Base-by-base conservation (phyloP, 2,329 filamentous ascomycete species). In the Penicillium glabrum region DNA sequence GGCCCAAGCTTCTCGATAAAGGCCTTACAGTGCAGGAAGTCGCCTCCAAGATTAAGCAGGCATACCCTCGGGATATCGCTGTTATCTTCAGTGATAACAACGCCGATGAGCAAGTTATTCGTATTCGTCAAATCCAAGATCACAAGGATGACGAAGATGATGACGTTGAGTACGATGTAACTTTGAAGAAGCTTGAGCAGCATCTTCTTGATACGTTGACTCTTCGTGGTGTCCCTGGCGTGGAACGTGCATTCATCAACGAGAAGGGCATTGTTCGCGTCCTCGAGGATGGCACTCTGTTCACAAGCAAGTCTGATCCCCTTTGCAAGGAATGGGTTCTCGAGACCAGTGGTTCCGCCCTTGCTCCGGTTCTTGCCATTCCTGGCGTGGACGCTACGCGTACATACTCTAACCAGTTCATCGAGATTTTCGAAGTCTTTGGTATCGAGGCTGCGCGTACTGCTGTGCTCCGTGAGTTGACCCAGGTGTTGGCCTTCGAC, bases 41-140 rank as follows among this genome's bases (percentile, higher is more conserved):
- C 59, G 93, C 93, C 31, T 80, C 84, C 59, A 89, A 87, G 70
- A 95, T 99, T 78, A 96, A 96, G 80, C 86, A 93, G 63, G 88
- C 92, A 52, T 99, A 96, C 71, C 83, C 86, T 21, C 86, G 83
- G 60, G 92, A 96, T 74, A 80, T 98, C 66, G 91, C 91, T 14
- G 88, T 99, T 64, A 93, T 99, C 59, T 96, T 96, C 82, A 96
- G 92, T 76, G 95, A 99, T 75, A 95, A 97, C 81, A 99, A 99
- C 74, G 93, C 93, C 10, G 93, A 97, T 63, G 88, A 96, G 72
- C 92, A 96, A 73, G 89, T 98, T 46, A 91, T 99, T 66, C 95
- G 95, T 73, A 89, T 97, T 63, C 90, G 95, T 62, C 89, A 93
- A 67, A 86, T 96, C 60, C 80, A 83, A 67, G 80, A 84, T 46